Base-by-base conservation (phyloP, 1,284 basidiomycete genomes). In the Exsudoporus floridanus region DNA sequence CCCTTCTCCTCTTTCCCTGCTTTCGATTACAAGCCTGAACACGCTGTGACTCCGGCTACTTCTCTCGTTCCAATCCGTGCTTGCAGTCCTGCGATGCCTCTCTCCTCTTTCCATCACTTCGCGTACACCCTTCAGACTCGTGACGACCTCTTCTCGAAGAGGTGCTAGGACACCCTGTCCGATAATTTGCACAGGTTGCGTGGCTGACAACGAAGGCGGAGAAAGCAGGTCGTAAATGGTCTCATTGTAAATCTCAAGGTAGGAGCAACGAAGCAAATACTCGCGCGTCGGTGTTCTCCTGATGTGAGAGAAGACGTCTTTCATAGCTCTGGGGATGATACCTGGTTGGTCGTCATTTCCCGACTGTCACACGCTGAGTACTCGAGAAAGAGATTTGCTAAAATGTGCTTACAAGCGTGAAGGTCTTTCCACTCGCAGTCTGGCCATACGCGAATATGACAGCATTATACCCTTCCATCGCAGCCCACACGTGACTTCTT, bases 171-270 rank as follows among this genome's bases (percentile, higher is more conserved):
- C 63, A 2, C 83, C 82, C 7, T 70, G 73, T 14, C 85, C 86
- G 55, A 89, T 82, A 9, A 92, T 81, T 58, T 88, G 84, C 1
- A 90, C 87, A 3, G 82, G 82, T 52, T 82, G 81, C 16, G 80
- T 77, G n/a, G 79, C 77, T 2, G 79, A 81, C 16, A 82, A 82
- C 6, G 69, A 68, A 23, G 84, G 81, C 0, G 92, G 89, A 2
- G 91, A 87, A 27, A 95, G 82, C 4, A 94, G 74, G 64, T 95
- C 94, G 57, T 92, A 83, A 55, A 99, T 90, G 0, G 84, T 81
- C 71, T 99, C 96, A 71, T 99, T 99, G 76, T 98, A 98, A 49
- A 98, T 94, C 64, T 98, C 95, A 40, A 98, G 83, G 69, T 98
- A 98, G 4, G 91, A 94, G 60, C 93, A 95, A 10, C 96, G 85